Percentiles rank a stretch among this genome's conserved stretches.
Evolutionary conservation across 495 filamentous ascomycete species (phyloP).

Genomic region (Endocarpon pusillum): DNA sequence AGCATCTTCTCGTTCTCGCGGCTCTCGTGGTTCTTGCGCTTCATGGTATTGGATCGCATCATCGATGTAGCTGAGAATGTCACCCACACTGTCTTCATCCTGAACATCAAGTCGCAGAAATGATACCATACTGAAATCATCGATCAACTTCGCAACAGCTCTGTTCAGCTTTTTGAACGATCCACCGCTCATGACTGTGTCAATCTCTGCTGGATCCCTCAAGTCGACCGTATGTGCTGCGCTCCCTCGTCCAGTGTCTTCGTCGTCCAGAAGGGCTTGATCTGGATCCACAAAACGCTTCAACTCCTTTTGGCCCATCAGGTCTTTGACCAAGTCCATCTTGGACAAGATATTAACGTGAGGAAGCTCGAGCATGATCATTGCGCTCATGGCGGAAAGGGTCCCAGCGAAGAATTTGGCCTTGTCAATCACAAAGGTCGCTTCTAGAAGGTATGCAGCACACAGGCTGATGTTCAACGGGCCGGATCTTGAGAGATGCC

Average conservation of each 20-base stretch:
- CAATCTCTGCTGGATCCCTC: slow-evolving; percentile 37
- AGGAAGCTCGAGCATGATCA: slow-evolving; percentile 94
- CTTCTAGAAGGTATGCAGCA: slow-evolving; percentile 89
- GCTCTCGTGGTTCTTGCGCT: slow-evolving; percentile 82
- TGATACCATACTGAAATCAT: slow-evolving; percentile 95
- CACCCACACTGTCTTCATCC: slow-evolving; percentile 82
- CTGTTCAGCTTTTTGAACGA: slow-evolving; percentile 64
- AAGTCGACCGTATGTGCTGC: slow-evolving; percentile 18
- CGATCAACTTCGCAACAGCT: slow-evolving; percentile 77
- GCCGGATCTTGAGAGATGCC: slow-evolving; percentile 63
- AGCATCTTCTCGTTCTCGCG: slow-evolving; percentile 46
- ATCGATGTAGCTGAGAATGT: slow-evolving; percentile 91
- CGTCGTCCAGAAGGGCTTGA: slow-evolving; percentile 55
- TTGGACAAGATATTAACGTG: slow-evolving; percentile 90
- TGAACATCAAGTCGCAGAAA: slow-evolving; percentile 80
- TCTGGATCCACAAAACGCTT: slow-evolving; percentile 80
- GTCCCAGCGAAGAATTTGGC: slow-evolving; percentile 96
- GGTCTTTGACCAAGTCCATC: slow-evolving; percentile 87
- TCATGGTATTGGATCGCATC: slow-evolving; percentile 93
- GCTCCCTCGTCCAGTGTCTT: slow-evolving; percentile 20
- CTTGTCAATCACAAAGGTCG: slow-evolving; percentile 84
- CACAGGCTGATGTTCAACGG: slow-evolving; percentile 76
- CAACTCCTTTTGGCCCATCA: slow-evolving; percentile 63
- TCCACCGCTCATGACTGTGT: slow-evolving; percentile 57
- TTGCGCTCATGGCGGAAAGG: slow-evolving; percentile 89